Evolutionary conservation across 768 basidiomycete species (phyloP).

Genomic region (Amanita rimosa): DNA sequence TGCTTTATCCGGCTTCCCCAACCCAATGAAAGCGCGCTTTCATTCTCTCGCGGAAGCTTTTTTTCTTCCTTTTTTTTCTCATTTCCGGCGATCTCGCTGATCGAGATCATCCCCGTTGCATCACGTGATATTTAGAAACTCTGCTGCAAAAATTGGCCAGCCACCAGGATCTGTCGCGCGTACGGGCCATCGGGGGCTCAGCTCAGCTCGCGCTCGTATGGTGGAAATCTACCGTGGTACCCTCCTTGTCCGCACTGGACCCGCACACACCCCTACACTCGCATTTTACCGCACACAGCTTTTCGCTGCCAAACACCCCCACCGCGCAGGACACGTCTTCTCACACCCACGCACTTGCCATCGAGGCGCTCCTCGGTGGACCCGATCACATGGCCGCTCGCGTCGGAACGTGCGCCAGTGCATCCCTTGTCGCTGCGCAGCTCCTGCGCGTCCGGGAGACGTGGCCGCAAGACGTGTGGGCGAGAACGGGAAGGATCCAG

Average conservation of each 20-base stretch:
- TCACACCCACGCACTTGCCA: conserved; percentile 63
- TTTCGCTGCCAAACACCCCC: conserved; percentile 66
- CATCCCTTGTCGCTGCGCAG: conserved; percentile 11
- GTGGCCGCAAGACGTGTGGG: conserved; percentile 71
- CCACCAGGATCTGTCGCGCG: conserved; percentile 58
- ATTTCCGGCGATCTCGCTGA: conserved; percentile 16
- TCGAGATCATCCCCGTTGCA: conserved; percentile 21
- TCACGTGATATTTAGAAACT: conserved; percentile 38
- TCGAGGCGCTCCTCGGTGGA: conserved; percentile 68
- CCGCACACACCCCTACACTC: conserved; percentile 32
- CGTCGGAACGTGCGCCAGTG: conserved; percentile 62
- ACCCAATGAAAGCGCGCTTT: conserved; percentile 9
- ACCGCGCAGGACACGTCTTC: conserved; percentile 74
- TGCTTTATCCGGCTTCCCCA: not conserved
- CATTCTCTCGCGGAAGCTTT: conserved; percentile 43
- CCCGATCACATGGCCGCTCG: conserved; percentile 68
- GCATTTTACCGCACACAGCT: conserved; percentile 56
- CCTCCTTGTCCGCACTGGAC: conserved; percentile 16
- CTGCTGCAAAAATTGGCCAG: conserved; percentile 65
- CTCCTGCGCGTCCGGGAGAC: conserved; percentile 27
- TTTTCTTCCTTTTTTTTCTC: conserved; percentile 17
- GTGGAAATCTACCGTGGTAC: conserved; percentile 76
- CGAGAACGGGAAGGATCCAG: conserved; percentile 63
- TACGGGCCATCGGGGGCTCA: conserved; percentile 68
- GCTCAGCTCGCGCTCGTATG: conserved; percentile 81